Evolutionary conservation across 225 moss, liverwort and hornwort genomes (phyloP), one percentile per base, ranked within the genome.

Genomic region (Takakia lepidozioides): DNA sequence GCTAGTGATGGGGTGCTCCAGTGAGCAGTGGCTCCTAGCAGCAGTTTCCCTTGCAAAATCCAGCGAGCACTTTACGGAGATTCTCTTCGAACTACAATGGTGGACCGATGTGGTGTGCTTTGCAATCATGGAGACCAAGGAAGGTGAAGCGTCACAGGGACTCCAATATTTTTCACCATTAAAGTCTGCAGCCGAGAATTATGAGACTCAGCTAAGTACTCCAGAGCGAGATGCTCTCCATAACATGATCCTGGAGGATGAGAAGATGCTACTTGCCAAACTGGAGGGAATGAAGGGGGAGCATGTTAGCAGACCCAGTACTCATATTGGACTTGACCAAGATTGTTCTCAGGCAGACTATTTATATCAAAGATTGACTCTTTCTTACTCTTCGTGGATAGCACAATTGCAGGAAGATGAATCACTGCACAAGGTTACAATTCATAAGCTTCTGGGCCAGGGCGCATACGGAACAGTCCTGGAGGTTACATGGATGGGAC

Each of bases 51-150:
- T 35, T 10, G 19, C 4, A 23, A 23, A 36, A 4, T 60, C 59
- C 27, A 67, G 60, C 22, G 60, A 51, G 25, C 41, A 60, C 3
- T 36, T 60, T 19, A 9, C 49, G 32, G 67, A 67, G 10, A 60
- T 67, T 27, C 5, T 50, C 5, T 34, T 67, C 0, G 47, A 67
- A 26, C 48, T 67, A 27, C 54, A 41, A 8, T 67, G 67, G 67
- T 60, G 35, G 67, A 49, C 43, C 15, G 19, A 48, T 8, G 27
- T 67, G 8, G 4, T 67, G 43, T 19, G 48, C 3, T 35, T 67
- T 24, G 19, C 27, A 38, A 26, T 21, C 15, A 2, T 21, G 27
- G 6, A 50, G 10, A n/a, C 13, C 2, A 15, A 15, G 34, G 46
- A 25, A 14, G 29, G 30, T 19, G 42, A 2, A 24, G 54, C 9